Percentiles rank a stretch among this genome's conserved stretches.
Evolutionary conservation across 331 rosid genomes (phyloP).

Genomic region (Spiraea crenata): DNA sequence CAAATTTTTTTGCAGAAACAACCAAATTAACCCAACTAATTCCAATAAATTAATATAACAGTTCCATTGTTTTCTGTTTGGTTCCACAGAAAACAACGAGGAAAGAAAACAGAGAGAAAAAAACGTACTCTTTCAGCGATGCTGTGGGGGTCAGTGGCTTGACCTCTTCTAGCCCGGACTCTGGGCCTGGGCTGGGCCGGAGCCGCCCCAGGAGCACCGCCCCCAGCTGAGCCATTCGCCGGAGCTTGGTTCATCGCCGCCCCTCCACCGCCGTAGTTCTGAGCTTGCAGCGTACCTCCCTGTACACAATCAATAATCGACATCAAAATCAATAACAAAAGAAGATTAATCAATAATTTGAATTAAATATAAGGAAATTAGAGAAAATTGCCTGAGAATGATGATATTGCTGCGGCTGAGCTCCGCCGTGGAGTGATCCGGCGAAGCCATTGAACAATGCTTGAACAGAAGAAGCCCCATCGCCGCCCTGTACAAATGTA

Average conservation of each 20-base stretch:
- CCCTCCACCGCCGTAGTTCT: constrained; percentile 45
- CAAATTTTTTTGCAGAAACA: neutral
- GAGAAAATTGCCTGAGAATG: constrained; percentile 53
- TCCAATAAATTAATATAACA: too few relatives aligned
- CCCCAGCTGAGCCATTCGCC: constrained; percentile 35
- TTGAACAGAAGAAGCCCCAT: constrained; percentile 44
- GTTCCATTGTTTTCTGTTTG: too few relatives aligned
- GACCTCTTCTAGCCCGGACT: constrained; percentile 91
- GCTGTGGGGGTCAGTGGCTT: constrained; percentile 98
- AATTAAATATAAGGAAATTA: neutral
- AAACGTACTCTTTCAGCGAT: constrained; percentile 82
- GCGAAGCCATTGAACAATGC: constrained; percentile 63
- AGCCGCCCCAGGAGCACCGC: constrained; percentile 18
- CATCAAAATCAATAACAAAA: neutral
- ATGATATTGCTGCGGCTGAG: constrained; percentile 58
- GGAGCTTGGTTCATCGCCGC: constrained; percentile 43
- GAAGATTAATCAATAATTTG: neutral
- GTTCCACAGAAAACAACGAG: neutral
- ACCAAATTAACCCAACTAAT: neutral
- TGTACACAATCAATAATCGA: neutral
- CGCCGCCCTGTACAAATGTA: constrained; percentile 39
- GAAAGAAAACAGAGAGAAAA: neutral
- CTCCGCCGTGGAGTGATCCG: constrained; percentile 47
- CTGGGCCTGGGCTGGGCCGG: constrained; percentile 78
- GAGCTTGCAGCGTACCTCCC: constrained; percentile 42